Base-by-base conservation (phyloP, 331 rosid genomes). In the Rosa hybrid region DNA sequence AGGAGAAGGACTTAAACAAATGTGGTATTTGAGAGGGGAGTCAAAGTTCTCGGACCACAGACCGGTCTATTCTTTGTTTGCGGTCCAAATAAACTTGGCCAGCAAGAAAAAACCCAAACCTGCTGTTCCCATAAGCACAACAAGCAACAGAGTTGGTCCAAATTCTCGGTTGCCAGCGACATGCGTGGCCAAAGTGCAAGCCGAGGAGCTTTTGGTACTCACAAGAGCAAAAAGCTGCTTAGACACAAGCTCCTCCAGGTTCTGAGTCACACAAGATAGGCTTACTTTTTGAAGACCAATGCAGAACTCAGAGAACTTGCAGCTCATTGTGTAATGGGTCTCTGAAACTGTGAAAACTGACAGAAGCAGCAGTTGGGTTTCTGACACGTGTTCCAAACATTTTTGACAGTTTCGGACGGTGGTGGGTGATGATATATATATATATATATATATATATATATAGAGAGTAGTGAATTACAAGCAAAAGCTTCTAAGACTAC, bases 1-100 rank as follows among this genome's bases (percentile, higher is more conserved):
- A 82, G 99, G 99, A 8, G 90, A 93, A 68, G 93, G 92, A 5
- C 74, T 96, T 21, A 88, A 90, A 60, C 98, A 96, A 76, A 82
- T 86, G 71, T 86, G 92, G 84, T 96, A 96, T 54, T 88, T 83
- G 44, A 59, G 99, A 86, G 99, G 96, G 53, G 99, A 93, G 27
- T 96, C 97, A 20, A 93, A 84, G 77, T 96, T 96, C 88, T 96
- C 99, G 23, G 99, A 96, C 73, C 99, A 96, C 83, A 93, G 99
- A 74, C 98, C 99, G 0, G 99, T 96, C 2, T 89, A 76, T 81
- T 89, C 99, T 7, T 77, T 87, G 7, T 96, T 96, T 86, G 86
- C 94, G 0, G 88, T 88, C 78, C 81, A 84, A 71, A 81, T 91
- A 11, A 91, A 92, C 75, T 62, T 77, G 57, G 77, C 49, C 45